Conservation (phyloP, 2,329 filamentous ascomycete species). For the Pseudogymnoascus sp. region DNA sequence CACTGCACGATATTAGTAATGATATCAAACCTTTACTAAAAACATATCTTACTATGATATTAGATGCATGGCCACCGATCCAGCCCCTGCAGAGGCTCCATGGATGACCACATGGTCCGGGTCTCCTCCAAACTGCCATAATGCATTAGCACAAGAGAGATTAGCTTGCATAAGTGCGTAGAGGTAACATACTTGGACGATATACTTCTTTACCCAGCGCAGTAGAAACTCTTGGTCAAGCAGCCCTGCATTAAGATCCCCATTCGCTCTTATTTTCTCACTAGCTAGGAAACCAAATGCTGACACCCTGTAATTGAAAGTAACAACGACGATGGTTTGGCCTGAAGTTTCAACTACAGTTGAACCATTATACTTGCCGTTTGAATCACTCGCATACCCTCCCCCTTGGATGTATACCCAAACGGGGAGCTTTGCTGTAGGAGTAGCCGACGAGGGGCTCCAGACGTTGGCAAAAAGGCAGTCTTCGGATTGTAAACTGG, state of each 20-base stretch:
- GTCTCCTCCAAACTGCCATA: constrained; percentile 36
- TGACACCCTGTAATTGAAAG: constrained; percentile 57
- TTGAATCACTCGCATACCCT: constrained; percentile 41
- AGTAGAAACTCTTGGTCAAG: constrained; percentile 56
- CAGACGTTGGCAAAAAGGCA: constrained; percentile 41
- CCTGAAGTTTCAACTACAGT: constrained; percentile 38
- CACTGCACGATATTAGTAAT: constrained; percentile 16
- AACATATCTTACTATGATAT: constrained; percentile 21
- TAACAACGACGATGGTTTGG: constrained; percentile 46
- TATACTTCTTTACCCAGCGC: constrained; percentile 54
- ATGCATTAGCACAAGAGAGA: not conserved
- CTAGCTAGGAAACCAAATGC: constrained; percentile 56
- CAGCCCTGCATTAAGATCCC: constrained; percentile 55
- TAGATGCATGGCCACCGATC: constrained; percentile 35
- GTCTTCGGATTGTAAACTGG: constrained; percentile 31
- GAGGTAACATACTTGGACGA: constrained; percentile 34
- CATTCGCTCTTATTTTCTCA: constrained; percentile 45
- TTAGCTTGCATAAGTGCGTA: not conserved
- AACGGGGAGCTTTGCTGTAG: constrained; percentile 40
- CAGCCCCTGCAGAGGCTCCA: constrained; percentile 41
- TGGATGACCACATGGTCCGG: constrained; percentile 39
- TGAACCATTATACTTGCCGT: constrained; percentile 44
- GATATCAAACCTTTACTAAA: not conserved
- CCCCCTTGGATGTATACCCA: constrained; percentile 47
- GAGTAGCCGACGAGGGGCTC: constrained; percentile 34